These are phyloP conservation scores for Heliamphora exappendiculata DNA, from an alignment of 148 eudicot genomes.

Conservation along the genomic window DNA sequence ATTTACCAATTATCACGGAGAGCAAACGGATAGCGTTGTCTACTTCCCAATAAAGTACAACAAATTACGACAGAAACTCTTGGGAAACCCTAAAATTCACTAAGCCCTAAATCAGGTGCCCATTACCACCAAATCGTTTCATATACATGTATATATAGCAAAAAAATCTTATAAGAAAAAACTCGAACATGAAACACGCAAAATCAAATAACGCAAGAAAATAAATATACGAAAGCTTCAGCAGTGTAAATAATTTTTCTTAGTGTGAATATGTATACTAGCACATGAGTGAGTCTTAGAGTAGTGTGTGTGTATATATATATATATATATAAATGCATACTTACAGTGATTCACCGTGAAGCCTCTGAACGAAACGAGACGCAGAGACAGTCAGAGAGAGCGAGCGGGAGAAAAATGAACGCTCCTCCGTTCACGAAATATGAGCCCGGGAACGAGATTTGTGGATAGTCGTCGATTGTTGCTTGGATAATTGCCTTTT, in stretches of 20 bases:
- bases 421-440: no score
- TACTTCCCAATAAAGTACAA: not conserved
- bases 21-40: not conserved
- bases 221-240: not conserved
- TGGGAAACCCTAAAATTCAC: not conserved
- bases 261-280: not conserved
- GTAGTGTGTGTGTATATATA: not conserved
- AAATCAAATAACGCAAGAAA: not conserved
- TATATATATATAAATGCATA: not conserved
- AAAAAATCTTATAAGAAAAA: not conserved
- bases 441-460: not conserved
- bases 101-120: not conserved
- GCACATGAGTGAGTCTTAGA: not conserved
- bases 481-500: not conserved
- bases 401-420: not conserved
- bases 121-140: not conserved
- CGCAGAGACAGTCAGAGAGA: not conserved
- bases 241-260: not conserved
- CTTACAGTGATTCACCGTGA: not conserved
- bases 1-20: not conserved
- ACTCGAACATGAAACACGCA: not conserved
- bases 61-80: not conserved
- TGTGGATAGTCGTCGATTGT: not conserved
- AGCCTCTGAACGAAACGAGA: not conserved
- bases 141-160: not conserved